These are phyloP conservation scores for Mycena metata DNA, from an alignment of 768 basidiomycete genomes.

Conservation along the genomic window DNA sequence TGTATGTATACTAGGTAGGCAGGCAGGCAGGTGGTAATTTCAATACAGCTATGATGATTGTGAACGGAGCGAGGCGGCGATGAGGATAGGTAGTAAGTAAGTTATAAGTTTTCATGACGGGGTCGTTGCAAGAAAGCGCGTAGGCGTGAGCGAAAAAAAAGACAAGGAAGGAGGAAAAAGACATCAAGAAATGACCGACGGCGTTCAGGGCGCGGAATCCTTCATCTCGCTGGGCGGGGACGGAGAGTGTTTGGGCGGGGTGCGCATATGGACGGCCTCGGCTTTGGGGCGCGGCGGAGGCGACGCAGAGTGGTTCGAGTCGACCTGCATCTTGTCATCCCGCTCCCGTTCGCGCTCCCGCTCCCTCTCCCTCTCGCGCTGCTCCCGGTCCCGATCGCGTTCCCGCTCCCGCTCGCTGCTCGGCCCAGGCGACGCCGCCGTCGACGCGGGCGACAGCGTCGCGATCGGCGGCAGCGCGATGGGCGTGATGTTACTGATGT, in stretches of 20 bases:
- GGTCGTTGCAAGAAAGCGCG: slow-evolving; percentile 33
- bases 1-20: slow-evolving; percentile 14
- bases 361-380: slow-evolving; percentile 12
- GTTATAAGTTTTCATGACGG: slow-evolving; percentile 22
- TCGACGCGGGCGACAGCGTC: slow-evolving; percentile 73
- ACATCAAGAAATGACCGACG: neutral
- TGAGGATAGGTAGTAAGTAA: slow-evolving; percentile 32
- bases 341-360: slow-evolving; percentile 59
- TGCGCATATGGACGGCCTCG: slow-evolving; percentile 66
- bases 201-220: slow-evolving; percentile 35
- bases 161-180: slow-evolving; percentile 21
- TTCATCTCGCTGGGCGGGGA: slow-evolving; percentile 68
- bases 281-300: slow-evolving; percentile 68
- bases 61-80: slow-evolving; percentile 11
- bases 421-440: slow-evolving; percentile 64
- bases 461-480: slow-evolving; percentile 80
- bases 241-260: slow-evolving; percentile 68
- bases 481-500: slow-evolving; percentile 35
- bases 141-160: neutral
- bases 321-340: slow-evolving; percentile 70
- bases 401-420: slow-evolving; percentile 45
- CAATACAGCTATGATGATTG: slow-evolving; percentile 36
- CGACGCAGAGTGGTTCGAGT: slow-evolving; percentile 63
- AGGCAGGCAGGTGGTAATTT: no score
- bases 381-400: slow-evolving; percentile 50